Percentiles rank a stretch among this genome's conserved stretches.
phyloP scores from a whole-genome alignment of 164 flowering plant genomes.

The Hamamelis virginiana region DNA sequence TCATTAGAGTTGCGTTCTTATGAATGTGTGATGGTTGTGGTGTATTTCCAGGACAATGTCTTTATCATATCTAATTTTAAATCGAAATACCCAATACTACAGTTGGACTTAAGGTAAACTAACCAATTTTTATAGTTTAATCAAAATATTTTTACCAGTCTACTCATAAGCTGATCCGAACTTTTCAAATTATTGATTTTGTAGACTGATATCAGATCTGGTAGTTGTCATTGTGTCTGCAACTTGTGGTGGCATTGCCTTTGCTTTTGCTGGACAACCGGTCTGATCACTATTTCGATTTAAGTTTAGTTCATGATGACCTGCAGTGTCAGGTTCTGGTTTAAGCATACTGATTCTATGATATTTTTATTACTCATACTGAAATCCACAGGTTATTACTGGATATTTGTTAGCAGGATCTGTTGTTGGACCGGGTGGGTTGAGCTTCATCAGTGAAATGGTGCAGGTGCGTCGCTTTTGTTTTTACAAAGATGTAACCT shows the following conservation, averaged over 20 bases:
- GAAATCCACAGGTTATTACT: slow-evolving; percentile 70
- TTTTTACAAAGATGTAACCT: neutral
- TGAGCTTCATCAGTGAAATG: slow-evolving; percentile 82
- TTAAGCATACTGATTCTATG: too few relatives aligned
- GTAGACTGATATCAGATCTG: slow-evolving; percentile 81
- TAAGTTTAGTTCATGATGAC: too few relatives aligned
- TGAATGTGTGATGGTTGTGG: neutral
- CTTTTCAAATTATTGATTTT: too few relatives aligned
- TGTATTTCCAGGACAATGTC: slow-evolving; percentile 73
- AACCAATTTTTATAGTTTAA: neutral
- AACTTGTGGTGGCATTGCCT: slow-evolving; percentile 92
- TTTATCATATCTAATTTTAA: slow-evolving; percentile 88
- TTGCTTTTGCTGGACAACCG: slow-evolving; percentile 94
- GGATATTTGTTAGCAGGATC: slow-evolving; percentile 95
- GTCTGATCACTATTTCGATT: slow-evolving; percentile 34
- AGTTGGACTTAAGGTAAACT: slow-evolving; percentile 73
- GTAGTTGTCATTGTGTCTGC: slow-evolving; percentile 91
- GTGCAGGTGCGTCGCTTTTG: slow-evolving; percentile 63
- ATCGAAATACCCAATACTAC: slow-evolving; percentile 85
- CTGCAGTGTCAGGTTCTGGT: too few relatives aligned
- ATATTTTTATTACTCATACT: too few relatives aligned
- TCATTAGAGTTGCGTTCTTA: neutral
- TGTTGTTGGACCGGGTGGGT: slow-evolving; percentile 84
- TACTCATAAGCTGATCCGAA: too few relatives aligned
- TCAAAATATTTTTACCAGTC: too few relatives aligned